phyloP scores from a whole-genome alignment of 805 yeast species.

The Saturnispora saitoi region DNA sequence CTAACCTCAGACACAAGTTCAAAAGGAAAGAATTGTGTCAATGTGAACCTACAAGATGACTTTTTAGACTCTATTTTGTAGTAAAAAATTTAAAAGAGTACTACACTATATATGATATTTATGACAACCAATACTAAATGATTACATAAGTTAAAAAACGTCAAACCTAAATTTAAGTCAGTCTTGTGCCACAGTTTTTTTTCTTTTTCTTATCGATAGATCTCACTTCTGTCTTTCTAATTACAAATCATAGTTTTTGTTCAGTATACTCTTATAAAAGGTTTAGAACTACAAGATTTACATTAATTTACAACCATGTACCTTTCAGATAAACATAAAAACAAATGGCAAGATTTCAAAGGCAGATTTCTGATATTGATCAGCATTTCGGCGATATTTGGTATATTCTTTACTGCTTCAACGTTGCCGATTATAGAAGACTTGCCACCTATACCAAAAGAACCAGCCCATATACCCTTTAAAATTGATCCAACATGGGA shows the following conservation, averaged over 20 bases:
- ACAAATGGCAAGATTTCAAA: neutral
- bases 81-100: no score
- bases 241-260: no score
- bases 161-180: neutral
- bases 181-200: no score
- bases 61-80: conserved; percentile 12
- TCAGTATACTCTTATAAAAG: no score
- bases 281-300: no score
- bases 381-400: neutral
- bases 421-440: neutral
- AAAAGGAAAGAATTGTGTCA: neutral
- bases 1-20: neutral
- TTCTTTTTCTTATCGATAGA: no score
- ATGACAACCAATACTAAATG: no score
- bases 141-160: no score
- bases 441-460: conserved; percentile 11
- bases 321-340: conserved; percentile 1
- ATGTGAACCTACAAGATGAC: conserved; percentile 8
- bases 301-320: conserved; percentile 4
- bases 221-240: no score
- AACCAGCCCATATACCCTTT: conserved; percentile 26
- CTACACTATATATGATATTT: no score
- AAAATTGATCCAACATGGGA: conserved; percentile 33
- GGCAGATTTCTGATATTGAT: no score
- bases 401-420: neutral